A percentile compares a stretch with the other conserved stretches of the same genome.
Evolutionary conservation across 345 rosid species (phyloP).

Genomic region (Syzygium oleosum): DNA sequence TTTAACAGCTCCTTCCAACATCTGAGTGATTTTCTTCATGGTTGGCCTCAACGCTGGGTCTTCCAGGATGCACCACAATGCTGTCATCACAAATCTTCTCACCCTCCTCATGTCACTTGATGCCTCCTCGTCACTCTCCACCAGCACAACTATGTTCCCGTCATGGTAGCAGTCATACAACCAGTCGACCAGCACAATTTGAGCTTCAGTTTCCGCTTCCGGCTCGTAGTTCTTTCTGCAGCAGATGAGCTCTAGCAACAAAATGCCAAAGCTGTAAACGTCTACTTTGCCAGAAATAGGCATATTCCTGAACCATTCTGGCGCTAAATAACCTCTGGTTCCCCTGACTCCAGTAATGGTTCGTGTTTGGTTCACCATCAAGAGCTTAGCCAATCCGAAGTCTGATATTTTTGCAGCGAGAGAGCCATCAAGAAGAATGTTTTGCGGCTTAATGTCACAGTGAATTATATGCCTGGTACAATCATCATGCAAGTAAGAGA

Average conservation of each 20-base stretch:
- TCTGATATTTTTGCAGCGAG: conserved; percentile 2
- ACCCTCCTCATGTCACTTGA: background rate
- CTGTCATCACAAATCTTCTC: conserved; percentile 1
- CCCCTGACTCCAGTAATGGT: background rate
- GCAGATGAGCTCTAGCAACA: conserved; percentile 13
- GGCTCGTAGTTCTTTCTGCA: background rate
- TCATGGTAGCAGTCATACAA: background rate
- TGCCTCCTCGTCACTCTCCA: background rate
- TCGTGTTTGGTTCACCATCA: background rate
- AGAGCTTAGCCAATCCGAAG: conserved; percentile 5
- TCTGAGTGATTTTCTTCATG: conserved; percentile 3
- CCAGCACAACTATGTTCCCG: background rate
- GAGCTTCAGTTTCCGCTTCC: background rate
- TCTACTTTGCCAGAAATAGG: conserved; percentile 14
- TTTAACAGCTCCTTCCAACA: conserved; percentile 2
- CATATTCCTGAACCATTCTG: background rate
- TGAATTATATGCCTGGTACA: background rate
- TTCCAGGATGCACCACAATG: conserved; percentile 6
- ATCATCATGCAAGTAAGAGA: conserved; percentile 13
- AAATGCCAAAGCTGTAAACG: conserved; percentile 18
- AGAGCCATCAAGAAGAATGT: conserved; percentile 5
- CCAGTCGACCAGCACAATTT: background rate
- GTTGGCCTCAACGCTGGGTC: background rate
- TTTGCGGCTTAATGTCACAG: background rate
- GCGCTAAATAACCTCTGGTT: conserved; percentile 3